Base-by-base conservation (phyloP, 768 basidiomycete genomes). In the Sarcomyxa edulis region DNA sequence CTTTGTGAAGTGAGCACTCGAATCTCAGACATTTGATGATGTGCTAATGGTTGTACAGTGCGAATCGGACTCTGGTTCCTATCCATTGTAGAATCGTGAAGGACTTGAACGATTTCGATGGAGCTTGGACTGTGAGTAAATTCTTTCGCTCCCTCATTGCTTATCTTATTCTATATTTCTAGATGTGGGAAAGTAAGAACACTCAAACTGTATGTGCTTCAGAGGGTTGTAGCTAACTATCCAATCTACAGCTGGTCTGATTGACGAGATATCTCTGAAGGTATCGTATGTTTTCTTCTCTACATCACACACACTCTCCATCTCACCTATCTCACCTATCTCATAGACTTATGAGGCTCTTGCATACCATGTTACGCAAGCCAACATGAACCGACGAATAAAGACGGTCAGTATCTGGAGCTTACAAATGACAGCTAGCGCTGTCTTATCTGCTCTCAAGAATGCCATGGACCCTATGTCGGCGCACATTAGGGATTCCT, bases 321-420 rank as follows among this genome's bases (percentile, higher is more conserved):
- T 7, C 5, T 25, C 38, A 22, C 44, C 36, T 40, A 20, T 35
- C 38, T 15, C 23, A 44, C 31, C 37, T 20, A n/a, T 37, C 22
- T 28, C 18, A 7, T 46, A 89, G 80, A 82, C 80, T 14, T 93
- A 96, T 56, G 87, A 90, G 35, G 95, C 96, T 7, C 72, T 99
- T 40, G 95, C 95, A 7, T 81, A 92, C 57, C 96, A 98, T 62
- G 95, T 99, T 35, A 81, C 84, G 2, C 89, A 92, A 49, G 82
- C 78, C 18, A 90, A 93, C 54, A 81, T 89, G 68, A 87, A 91
- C 52, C 80, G 88, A 39, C 81, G 94, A 10, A 78, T 96, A 55
- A 87, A 82, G 61, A 87, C 82, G 3, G 92, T 99, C 47, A 84
- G 90, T 44, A 64, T 91, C 6, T 99, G 96, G 96, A 92, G 87